These are phyloP conservation scores for Dothistroma pini DNA, from an alignment of 2,329 filamentous ascomycete species.

Conservation along the genomic window DNA sequence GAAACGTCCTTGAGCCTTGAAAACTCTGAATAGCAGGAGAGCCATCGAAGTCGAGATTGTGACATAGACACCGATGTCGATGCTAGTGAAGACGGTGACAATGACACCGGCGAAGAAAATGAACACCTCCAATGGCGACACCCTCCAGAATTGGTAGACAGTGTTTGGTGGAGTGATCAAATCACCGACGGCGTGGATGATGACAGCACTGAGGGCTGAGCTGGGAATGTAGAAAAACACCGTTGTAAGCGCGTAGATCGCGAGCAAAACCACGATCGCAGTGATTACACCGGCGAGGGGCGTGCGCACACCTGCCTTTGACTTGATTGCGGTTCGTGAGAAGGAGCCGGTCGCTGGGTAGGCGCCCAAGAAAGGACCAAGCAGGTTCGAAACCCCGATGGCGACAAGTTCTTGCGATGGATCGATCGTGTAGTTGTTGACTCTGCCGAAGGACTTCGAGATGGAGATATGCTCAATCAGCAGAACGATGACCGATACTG, in stretches of 20 bases:
- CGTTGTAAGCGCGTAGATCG: conserved; percentile 81
- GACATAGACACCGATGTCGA: conserved; percentile 89
- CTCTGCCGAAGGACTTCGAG: conserved; percentile 89
- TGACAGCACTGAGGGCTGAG: conserved; percentile 76
- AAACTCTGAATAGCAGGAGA: conserved; percentile 75
- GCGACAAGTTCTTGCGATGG: conserved; percentile 95
- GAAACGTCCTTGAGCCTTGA: conserved; percentile 79
- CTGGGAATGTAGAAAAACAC: conserved; percentile 94
- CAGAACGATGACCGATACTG: conserved; percentile 86
- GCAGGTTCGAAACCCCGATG: conserved; percentile 83
- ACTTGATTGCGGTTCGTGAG: conserved; percentile 93
- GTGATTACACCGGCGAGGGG: conserved; percentile 89
- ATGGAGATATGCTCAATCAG: conserved; percentile 97
- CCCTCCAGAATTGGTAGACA: conserved; percentile 91
- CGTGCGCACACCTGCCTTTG: conserved; percentile 90
- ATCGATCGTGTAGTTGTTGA: conserved; percentile 95
- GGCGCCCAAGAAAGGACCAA: conserved; percentile 86
- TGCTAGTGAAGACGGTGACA: conserved; percentile 80
- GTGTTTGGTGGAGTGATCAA: conserved; percentile 87
- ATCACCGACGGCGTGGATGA: conserved; percentile 93
- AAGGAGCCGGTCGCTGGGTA: conserved; percentile 96
- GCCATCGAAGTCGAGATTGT: conserved; percentile 75
- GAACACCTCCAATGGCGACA: conserved; percentile 82
- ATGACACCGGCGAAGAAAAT: conserved; percentile 94
- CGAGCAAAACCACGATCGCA: conserved; percentile 76